Base-by-base conservation (phyloP, 2,329 filamentous ascomycete species). In the Alternaria conjuncta region DNA sequence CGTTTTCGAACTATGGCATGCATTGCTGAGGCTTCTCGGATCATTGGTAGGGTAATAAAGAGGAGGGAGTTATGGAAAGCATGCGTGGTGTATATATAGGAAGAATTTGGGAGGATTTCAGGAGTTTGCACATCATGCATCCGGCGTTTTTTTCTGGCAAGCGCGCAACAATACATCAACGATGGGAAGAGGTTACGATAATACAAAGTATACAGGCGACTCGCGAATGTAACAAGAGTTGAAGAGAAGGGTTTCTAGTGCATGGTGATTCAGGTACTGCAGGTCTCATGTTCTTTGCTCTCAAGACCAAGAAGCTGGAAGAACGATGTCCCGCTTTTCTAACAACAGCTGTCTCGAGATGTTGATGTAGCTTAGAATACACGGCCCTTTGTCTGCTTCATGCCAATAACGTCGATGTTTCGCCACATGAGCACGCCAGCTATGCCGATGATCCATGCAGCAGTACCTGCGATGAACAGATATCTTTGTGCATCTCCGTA, bases 321-420 rank as follows among this genome's bases (percentile, higher is more conserved):
- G 18, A 21, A 21, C 13, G 12, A 12, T 32, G 5, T 11, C 20
- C n/a, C 20, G 18, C 23, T 41, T 41, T 6, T 11, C n/a, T 5
- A 18, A 10, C 4, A 41, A 18, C 9, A 41, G 36, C 36, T 41
- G 36, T 41, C 15, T 41, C 36, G 36, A 41, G 36, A 41, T 41
- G 36, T 41, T 41, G 36, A 41, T 36, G 18, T 13, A 26, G 26
- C 13, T 56, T 81, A 86, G 60, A 85, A 84, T 2, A 87, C 81
- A 21, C 73, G 80, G 57, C 86, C 86, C 78, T 84, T 86, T 20
- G 80, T 80, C 74, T 87, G 85, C 43, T 80, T 75, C 60, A 72
- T 68, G 43, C 69, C 57, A 53, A 68, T 71, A 55, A 87, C 74
- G 53, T 86, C 81, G 61, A 86, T 81, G 65, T 87, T 82, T 63